Percentiles rank a stretch among this genome's conserved stretches.
Evolutionary conservation across 2,329 filamentous ascomycete species (phyloP).

Genomic region (Fusarium udum): DNA sequence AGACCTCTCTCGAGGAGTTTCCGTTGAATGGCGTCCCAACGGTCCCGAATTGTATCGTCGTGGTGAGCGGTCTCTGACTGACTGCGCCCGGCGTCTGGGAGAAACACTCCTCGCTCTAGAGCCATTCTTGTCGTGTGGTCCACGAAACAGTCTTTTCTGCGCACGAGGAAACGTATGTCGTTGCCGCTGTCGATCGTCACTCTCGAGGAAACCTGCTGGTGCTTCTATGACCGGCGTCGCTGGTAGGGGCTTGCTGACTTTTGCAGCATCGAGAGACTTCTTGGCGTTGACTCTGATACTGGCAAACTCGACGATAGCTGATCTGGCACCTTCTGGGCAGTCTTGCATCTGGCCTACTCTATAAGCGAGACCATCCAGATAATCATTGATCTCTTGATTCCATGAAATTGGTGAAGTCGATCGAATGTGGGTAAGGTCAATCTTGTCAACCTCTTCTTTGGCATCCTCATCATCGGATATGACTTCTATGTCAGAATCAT

Average conservation of each 20-base stretch:
- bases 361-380: slow-evolving; percentile 46
- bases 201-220: slow-evolving; percentile 29
- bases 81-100: background rate
- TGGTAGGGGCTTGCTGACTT: slow-evolving; percentile 45
- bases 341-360: slow-evolving; percentile 46
- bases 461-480: slow-evolving; percentile 14
- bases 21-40: background rate
- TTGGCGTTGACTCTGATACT: slow-evolving; percentile 8
- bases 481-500: slow-evolving; percentile 26
- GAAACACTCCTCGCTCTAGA: slow-evolving; percentile 21
- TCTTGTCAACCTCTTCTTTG: slow-evolving; percentile 9
- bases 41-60: background rate
- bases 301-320: slow-evolving; percentile 44
- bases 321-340: slow-evolving; percentile 39
- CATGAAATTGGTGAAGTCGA: slow-evolving; percentile 17
- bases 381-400: slow-evolving; percentile 21
- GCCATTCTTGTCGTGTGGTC: background rate
- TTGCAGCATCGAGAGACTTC: background rate
- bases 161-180: slow-evolving; percentile 8
- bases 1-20: background rate
- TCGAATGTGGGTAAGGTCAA: slow-evolving; percentile 34
- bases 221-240: slow-evolving; percentile 44
- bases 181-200: background rate
- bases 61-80: background rate
- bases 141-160: slow-evolving; percentile 1